Evolutionary conservation across 768 basidiomycete species (phyloP).

Genomic region (Russula olivacea): DNA sequence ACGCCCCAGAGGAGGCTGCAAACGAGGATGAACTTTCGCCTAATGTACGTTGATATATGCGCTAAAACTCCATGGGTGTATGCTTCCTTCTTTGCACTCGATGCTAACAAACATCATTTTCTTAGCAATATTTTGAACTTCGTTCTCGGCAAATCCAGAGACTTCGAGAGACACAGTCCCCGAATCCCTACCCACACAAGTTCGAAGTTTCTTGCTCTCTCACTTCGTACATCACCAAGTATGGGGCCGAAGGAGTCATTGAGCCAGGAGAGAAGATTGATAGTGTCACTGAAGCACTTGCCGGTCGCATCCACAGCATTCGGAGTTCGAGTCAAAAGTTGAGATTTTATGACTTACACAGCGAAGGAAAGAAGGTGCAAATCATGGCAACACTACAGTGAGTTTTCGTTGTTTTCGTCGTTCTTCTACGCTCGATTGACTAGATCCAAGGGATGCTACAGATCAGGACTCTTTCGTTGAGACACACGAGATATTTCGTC

Average conservation of each 20-base stretch:
- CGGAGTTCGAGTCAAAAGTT: conserved; percentile 78
- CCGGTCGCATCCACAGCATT: conserved; percentile 90
- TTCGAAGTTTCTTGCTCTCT: conserved; percentile 83
- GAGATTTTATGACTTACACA: conserved; percentile 89
- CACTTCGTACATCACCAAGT: conserved; percentile 63
- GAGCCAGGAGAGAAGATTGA: conserved; percentile 60
- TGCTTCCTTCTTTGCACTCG: neutral
- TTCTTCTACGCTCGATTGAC: neutral
- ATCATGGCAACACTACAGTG: conserved; percentile 88
- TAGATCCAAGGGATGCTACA: conserved; percentile 48
- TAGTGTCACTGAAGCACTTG: conserved; percentile 54
- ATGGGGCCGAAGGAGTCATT: conserved; percentile 68
- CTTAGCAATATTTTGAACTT: conserved; percentile 94
- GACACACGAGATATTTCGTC: conserved; percentile 80
- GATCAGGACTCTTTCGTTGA: conserved; percentile 60
- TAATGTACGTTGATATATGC: conserved; percentile 53
- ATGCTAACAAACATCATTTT: neutral
- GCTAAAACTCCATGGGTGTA: neutral
- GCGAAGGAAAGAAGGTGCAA: conserved; percentile 90
- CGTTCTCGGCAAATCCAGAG: conserved; percentile 83
- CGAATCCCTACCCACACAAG: conserved; percentile 99
- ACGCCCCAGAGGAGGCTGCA: conserved; percentile 35
- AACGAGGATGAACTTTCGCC: conserved; percentile 86
- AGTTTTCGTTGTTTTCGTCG: conserved; percentile 30
- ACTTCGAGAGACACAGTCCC: conserved; percentile 76